Base-by-base conservation (phyloP, 305 asterid genomes). In the Striga hermonthica region DNA sequence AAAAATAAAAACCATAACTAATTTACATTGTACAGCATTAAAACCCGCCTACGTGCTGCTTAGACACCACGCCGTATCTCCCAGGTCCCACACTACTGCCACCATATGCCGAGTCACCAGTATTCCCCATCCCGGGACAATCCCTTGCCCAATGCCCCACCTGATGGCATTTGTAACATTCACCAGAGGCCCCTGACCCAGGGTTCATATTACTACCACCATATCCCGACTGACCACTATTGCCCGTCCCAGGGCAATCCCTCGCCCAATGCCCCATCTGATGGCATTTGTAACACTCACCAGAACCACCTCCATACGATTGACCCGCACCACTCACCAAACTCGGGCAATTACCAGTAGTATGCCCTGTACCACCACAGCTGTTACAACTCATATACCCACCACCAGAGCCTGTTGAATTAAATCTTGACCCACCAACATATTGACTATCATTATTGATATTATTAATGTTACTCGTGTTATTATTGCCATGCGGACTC, bases 131-230 rank as follows among this genome's bases (percentile, higher is more conserved):
- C 31, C 31, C 31, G 15, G 97, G 97, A 73, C 98, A 92, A 69
- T 92, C 93, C 64, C 72, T 84, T 2, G 97, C 92, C 95, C 92
- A 86, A 68, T 91, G 98, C 45, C 98, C 98, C n/a, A 31, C 0
- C 69, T 89, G 85, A 72, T 86, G 89, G 72, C 96, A 91, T 68
- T 91, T 91, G 65, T 38, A 87, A 76, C 98, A 91, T 70, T 87
- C 90, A 1, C 80, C 73, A 8, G 84, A 74, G 34, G 65, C 85
- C 85, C 0, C 82, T 12, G 68, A 1, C 31, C 31, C 89, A 48
- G 84, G 60, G 14, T 67, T 16, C 9, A 22, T 79, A 66, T 67
- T 81, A 65, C 66, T 78, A 65, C 70, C 72, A 63, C 39, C 39
- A 63, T 83, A 81, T 11, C 92, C 83, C 4, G 90, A 80, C 65